Evolutionary conservation across 108 stramenopile species (phyloP), one percentile per base, ranked within the genome.

Genomic region (Skeletonema menzelii): DNA sequence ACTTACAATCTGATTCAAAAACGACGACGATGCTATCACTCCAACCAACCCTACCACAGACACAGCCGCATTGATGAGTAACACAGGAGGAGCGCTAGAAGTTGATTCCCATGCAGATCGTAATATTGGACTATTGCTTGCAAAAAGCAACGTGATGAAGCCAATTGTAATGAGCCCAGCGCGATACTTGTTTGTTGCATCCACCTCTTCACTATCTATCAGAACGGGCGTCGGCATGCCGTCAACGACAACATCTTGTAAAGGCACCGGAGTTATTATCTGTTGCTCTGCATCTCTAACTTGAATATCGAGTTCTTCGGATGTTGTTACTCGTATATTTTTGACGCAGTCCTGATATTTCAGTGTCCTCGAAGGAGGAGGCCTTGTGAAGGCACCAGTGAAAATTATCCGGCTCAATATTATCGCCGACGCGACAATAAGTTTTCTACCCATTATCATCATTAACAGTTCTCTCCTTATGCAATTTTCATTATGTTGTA

Each of bases 21-120:
- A 71, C 8, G 85, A 71, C 35, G 88, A 87, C 35, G 71, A 79
- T 1, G 84, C 2, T 31, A 88, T 31, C 34, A 92, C 61, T 59
- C 88, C 86, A 32, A 82, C 47, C 58, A 87, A 75, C 0, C 88
- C 91, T 5, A 92, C 77, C 30, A 63, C 66, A n/a, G 83, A 79
- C 1, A 85, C 82, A 13, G 74, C 84, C 20, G 91, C 91, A 76
- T 92, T 92, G 37, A 92, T 58, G 28, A 92, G 65, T 37, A 89
- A 66, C 7, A 88, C 82, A 22, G 88, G 87, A 56, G 86, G 86
- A 22, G 66, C 44, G 42, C 14, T 72, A 2, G 73, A 59, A 32
- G 78, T 55, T 20, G 40, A 53, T 22, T 83, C 67, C 69, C 86
- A 87, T 27, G 87, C 90, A 11, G 84, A 87, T 56, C 89, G 91